Evolutionary conservation across 2,329 filamentous ascomycete genomes (phyloP).

Genomic region (Pseudocercospora pini-densiflorae): DNA sequence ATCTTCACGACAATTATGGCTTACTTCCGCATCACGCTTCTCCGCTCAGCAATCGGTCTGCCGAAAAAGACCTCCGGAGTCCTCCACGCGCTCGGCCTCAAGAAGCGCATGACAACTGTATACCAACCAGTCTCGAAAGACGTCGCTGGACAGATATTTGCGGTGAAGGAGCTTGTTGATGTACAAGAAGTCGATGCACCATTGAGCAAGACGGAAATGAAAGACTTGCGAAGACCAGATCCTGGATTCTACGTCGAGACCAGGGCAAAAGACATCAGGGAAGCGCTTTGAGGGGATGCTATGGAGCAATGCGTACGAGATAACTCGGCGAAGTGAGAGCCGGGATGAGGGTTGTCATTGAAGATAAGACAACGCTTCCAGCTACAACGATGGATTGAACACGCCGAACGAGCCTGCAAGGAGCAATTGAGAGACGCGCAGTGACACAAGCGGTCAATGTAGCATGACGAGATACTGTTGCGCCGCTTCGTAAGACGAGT

Average conservation of each 20-base stretch:
- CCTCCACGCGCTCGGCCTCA: slow-evolving; percentile 82
- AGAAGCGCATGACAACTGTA: slow-evolving; percentile 82
- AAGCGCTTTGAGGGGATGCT: slow-evolving; percentile 1
- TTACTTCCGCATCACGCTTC: slow-evolving; percentile 89
- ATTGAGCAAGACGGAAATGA: slow-evolving; percentile 70
- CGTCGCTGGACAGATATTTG: slow-evolving; percentile 88
- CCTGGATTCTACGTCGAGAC: slow-evolving; percentile 81
- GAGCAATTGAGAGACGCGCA: not conserved
- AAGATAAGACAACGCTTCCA: not conserved
- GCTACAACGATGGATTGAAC: not conserved
- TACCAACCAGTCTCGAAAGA: slow-evolving; percentile 84
- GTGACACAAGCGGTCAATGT: not conserved
- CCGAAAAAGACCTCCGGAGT: slow-evolving; percentile 76
- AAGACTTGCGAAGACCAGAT: slow-evolving; percentile 73
- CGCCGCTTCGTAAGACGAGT: too few relatives aligned
- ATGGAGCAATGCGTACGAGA: not conserved
- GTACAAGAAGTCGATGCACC: slow-evolving; percentile 75
- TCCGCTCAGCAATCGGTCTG: slow-evolving; percentile 87
- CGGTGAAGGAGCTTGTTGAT: slow-evolving; percentile 88
- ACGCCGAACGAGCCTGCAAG: not conserved
- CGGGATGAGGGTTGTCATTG: too few relatives aligned
- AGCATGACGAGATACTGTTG: not conserved
- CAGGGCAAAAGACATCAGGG: slow-evolving; percentile 34
- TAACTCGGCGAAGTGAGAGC: not conserved
- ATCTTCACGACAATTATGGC: slow-evolving; percentile 46